phyloP scores from a whole-genome alignment of 176 grass and related monocot genomes.

The Echinochloa phyllopogon region DNA sequence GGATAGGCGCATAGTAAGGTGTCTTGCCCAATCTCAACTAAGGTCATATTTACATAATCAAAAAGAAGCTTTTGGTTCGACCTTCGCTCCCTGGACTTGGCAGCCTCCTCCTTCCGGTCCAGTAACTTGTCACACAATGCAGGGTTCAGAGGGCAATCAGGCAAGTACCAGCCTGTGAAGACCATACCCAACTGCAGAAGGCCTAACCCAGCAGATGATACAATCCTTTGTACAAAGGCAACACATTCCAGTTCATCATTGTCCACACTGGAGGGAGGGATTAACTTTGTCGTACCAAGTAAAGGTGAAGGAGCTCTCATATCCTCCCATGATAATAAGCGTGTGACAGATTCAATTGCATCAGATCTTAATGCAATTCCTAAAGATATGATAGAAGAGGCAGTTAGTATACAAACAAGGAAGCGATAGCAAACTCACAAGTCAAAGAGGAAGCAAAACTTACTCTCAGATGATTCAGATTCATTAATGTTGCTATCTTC shows the following conservation, averaged over 20 bases:
- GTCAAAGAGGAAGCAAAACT: slow-evolving; percentile 26
- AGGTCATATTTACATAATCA: slow-evolving; percentile 68
- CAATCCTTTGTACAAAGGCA: slow-evolving; percentile 70
- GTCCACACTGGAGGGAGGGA: slow-evolving; percentile 30
- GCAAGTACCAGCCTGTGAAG: slow-evolving; percentile 69
- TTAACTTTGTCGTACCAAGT: slow-evolving; percentile 21
- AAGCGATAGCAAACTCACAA: neutral
- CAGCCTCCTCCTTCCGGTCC: slow-evolving; percentile 73
- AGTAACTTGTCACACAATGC: slow-evolving; percentile 68
- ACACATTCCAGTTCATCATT: slow-evolving; percentile 58
- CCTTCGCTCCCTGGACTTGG: slow-evolving; percentile 72
- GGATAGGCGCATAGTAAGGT: slow-evolving; percentile 46
- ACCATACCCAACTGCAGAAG: slow-evolving; percentile 50
- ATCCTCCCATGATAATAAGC: slow-evolving; percentile 71
- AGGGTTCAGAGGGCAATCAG: slow-evolving; percentile 70
- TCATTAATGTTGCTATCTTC: slow-evolving; percentile 59
- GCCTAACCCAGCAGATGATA: slow-evolving; percentile 69
- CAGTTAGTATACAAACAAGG: slow-evolving; percentile 32
- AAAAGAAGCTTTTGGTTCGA: slow-evolving; percentile 87
- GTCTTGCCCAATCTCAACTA: slow-evolving; percentile 67
- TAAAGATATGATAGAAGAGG: slow-evolving; percentile 9
- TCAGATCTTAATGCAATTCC: slow-evolving; percentile 49
- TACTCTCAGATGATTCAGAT: slow-evolving; percentile 69
- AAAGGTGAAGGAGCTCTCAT: slow-evolving; percentile 48
- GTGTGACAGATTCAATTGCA: slow-evolving; percentile 51